Percentiles rank a stretch among this genome's conserved stretches.
phyloP scores from a whole-genome alignment of 78 protist genomes.

The Guillardia theta region DNA sequence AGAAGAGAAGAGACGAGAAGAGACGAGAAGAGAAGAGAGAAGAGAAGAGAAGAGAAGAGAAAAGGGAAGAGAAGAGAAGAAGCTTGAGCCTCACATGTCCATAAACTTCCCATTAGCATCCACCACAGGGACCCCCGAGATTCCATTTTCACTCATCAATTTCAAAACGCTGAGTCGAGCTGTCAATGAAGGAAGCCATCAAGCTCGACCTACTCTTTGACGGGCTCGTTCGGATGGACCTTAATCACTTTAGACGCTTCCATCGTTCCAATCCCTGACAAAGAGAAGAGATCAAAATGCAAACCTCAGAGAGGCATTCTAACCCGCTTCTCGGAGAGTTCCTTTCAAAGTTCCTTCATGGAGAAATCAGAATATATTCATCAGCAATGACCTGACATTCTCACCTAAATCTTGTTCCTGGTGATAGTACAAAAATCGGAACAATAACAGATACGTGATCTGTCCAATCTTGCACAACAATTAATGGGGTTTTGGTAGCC shows the following conservation, averaged over 20 bases:
- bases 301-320: background rate
- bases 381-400: no score
- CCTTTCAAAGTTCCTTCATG: background rate
- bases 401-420: background rate
- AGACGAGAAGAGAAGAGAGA: background rate
- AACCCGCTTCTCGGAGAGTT: background rate
- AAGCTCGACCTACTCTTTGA: background rate
- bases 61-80: background rate
- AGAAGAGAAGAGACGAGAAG: background rate
- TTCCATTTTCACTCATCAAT: background rate
- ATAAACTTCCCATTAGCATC: background rate
- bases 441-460: background rate
- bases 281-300: background rate
- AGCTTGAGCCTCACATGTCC: background rate
- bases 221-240: background rate
- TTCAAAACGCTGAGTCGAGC: no score
- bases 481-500: no score
- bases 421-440: slow-evolving; percentile 16
- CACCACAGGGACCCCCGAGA: background rate
- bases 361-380: background rate
- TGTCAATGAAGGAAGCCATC: no score
- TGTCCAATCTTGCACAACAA: slow-evolving; percentile 15
- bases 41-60: background rate
- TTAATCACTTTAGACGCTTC: background rate
- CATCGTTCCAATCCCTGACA: background rate